Base-by-base conservation (phyloP, 805 yeast species). In the Saccharomycopsis sp. region DNA sequence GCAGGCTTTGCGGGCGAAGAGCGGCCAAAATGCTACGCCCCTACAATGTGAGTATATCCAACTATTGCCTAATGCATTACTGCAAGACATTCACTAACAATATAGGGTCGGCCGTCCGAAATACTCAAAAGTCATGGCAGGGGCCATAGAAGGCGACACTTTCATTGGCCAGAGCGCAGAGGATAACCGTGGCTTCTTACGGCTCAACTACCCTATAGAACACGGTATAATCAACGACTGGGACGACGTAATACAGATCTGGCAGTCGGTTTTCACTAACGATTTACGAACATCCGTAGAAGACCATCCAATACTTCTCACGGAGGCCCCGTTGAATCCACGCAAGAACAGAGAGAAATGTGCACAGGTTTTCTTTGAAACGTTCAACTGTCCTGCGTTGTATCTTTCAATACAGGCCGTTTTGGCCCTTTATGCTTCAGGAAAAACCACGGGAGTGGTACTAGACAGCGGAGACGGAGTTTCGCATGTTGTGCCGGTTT, bases 1-100 rank as follows among this genome's bases (percentile, higher is more conserved):
- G 89, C 95, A 1, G 97, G 98, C 0, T 89, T 91, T 70, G 96
- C 97, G 0, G 97, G 97, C 21, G 95, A 88, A 63, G 94, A 89
- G 53, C 79, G 75, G 63, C 98, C 98, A 2, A 79, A 82, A 64
- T 70, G 80, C 51, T 77, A 76, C 63, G 81, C 83, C 29, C 83
- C 91, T 1, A 73, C 89, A 21, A 71, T 85, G 69, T 73, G 64
- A 47, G 75, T 69, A 16, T 5, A 20, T 40, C n/a, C n/a, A n/a
- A n/a, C n/a, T n/a, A n/a, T n/a, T n/a, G n/a, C n/a, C n/a, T n/a
- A n/a, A n/a, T n/a, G n/a, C n/a, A n/a, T n/a, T n/a, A n/a, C n/a
- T n/a, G n/a, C n/a, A n/a, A n/a, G n/a, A n/a, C n/a, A n/a, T n/a
- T n/a, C 24, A 66, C 57, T 58, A 44, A 52, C 59, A 20, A 3